Percentiles rank a stretch among this genome's conserved stretches.
Evolutionary conservation across 2,329 filamentous ascomycete species (phyloP).

Genomic region (Epichloe glyceriae): DNA sequence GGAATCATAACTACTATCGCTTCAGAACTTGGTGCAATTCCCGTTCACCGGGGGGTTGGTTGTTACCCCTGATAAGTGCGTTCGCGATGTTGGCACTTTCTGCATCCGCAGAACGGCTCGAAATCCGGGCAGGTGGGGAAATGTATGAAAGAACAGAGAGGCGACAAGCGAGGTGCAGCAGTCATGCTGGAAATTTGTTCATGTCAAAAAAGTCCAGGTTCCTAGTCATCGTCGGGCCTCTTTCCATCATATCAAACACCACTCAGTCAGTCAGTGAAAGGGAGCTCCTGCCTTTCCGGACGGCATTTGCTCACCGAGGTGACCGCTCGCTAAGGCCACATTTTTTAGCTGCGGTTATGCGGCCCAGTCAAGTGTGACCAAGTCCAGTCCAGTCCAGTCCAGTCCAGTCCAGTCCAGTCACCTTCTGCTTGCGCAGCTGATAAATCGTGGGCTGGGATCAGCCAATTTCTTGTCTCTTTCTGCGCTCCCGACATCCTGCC

Average conservation of each 20-base stretch:
- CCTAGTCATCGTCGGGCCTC: neutral
- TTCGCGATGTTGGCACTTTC: neutral
- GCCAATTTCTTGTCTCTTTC: conserved; percentile 1
- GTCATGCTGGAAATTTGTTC: neutral
- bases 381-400: conserved; percentile 3
- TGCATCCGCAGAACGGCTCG: neutral
- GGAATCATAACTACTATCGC: neutral
- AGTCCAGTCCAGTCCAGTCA: conserved; percentile 3
- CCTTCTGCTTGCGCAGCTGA: conserved; percentile 12
- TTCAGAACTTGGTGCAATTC: neutral
- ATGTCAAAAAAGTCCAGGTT: neutral
- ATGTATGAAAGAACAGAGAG: neutral
- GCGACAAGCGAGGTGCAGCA: neutral
- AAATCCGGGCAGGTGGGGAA: neutral
- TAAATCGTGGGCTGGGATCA: conserved; percentile 16
- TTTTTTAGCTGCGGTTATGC: neutral
- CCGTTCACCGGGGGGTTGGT: neutral
- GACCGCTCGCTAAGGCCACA: neutral
- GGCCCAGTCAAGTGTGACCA: conserved; percentile 1
- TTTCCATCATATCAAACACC: neutral
- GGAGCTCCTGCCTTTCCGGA: neutral
- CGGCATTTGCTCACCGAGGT: neutral
- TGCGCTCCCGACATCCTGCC: neutral
- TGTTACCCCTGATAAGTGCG: neutral
- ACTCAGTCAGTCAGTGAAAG: neutral